Conservation (phyloP, 345 rosid genomes). For the Orychophragmus violaceus region DNA sequence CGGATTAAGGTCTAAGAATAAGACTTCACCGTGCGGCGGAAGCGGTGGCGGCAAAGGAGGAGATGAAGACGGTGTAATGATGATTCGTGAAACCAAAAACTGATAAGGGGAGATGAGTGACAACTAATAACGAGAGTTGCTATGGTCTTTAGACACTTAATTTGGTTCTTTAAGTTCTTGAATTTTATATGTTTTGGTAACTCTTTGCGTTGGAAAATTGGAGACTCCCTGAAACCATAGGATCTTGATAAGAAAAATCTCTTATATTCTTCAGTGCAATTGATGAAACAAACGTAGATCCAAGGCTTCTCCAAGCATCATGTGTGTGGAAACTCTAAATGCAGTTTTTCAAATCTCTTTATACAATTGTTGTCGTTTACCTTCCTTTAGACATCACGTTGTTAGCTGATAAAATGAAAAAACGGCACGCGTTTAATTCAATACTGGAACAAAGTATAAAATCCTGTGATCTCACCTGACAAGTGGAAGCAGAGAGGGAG, state of each 20-base stretch:
- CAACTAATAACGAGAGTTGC: neutral
- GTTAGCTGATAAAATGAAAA: neutral
- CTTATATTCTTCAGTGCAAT: neutral
- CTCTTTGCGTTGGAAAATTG: neutral
- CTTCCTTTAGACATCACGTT: neutral
- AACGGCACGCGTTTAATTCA: neutral
- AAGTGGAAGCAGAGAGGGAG: neutral
- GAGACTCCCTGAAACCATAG: neutral
- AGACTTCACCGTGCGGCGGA: constrained; percentile 22
- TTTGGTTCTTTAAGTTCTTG: constrained; percentile 8
- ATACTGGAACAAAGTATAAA: neutral
- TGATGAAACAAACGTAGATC: neutral
- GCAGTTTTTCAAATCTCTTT: no score
- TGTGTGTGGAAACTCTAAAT: no score
- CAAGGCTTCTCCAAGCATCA: neutral
- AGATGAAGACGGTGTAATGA: neutral
- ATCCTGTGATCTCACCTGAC: neutral
- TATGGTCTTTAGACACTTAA: neutral
- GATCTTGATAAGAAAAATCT: neutral
- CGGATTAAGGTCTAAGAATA: constrained; percentile 37
- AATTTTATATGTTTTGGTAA: neutral
- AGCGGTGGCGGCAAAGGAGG: neutral
- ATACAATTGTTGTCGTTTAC: constrained; percentile 3
- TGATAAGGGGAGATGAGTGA: neutral
- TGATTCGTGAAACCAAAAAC: constrained; percentile 16